Base-by-base conservation (phyloP, 805 yeast genomes). In the Monosporozyma yasuniensis region DNA sequence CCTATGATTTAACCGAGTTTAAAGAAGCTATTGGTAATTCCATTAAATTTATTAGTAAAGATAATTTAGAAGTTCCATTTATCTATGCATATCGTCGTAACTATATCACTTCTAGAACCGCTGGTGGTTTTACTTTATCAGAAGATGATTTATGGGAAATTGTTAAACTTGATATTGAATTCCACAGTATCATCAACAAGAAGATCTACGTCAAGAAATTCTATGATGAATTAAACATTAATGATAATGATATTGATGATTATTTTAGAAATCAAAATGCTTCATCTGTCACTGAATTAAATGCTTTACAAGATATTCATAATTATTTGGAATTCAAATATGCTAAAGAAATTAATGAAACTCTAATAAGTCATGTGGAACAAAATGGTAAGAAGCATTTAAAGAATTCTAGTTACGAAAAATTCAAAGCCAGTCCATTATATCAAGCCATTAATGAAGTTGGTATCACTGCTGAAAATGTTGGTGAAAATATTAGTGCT, bases 11-110 rank as follows among this genome's bases (percentile, higher is more conserved):
- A 23, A 69, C 67, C 14, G 84, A 84, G 18, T 85, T 88, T 67
- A 73, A 73, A 50, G 76, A 73, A 37, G 83, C 96, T 1, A 86
- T 93, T 6, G 78, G 80, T 11, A 81, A 77, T 67, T 87, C 76
- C 43, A 83, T 78, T 60, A 86, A 74, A 61, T 89, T 81, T 56
- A 71, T 93, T 28, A 75, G 89, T 12, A 80, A 79, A 58, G 95
- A 90, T 46, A 76, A 82, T 51, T 75, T 84, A 55, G 99, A 93
- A 64, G 96, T 91, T 4, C 98, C 99, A 10, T 87, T 89, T 60
- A 89, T 93, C 53, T 89, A 96, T 86, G 85, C 89, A 23, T 96
- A 89, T 63, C 85, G 98, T 65, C 86, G 95, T 68, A 98, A 93
- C 67, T 88, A 86, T 63, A 78, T 78, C 28, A 63, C 66, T 2